phyloP scores from a whole-genome alignment of 768 basidiomycete species.

The Russula ochroleuca region DNA sequence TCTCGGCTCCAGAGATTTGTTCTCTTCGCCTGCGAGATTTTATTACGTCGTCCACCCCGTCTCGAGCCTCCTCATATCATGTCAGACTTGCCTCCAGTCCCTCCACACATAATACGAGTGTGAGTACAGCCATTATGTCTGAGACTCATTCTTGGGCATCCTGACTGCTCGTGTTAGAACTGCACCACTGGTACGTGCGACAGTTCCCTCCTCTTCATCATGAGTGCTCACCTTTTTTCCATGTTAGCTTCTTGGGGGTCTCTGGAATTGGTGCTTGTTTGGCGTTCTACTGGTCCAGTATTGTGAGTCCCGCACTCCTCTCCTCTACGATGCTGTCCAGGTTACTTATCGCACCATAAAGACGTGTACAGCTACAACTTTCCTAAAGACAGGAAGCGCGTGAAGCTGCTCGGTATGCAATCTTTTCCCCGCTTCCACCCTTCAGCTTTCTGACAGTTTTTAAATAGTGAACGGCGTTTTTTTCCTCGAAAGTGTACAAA shows the following conservation, averaged over 20 bases:
- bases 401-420: slow-evolving; percentile 11
- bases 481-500: slow-evolving; percentile 30
- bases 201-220: not conserved
- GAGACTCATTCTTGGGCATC: not conserved
- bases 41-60: not conserved
- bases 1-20: not conserved
- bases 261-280: slow-evolving; percentile 32
- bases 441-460: not conserved
- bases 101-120: not conserved
- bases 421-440: not conserved
- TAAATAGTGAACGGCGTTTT: slow-evolving; percentile 30
- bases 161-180: not conserved
- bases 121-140: not conserved
- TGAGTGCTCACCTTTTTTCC: not conserved
- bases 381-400: not conserved
- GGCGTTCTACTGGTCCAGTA: slow-evolving; percentile 32
- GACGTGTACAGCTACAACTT: slow-evolving; percentile 20
- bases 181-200: slow-evolving; percentile 3
- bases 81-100: not conserved
- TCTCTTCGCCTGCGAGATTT: not conserved
- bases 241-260: not conserved
- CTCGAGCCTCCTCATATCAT: not conserved
- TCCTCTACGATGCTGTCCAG: not conserved
- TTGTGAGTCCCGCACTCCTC: slow-evolving; percentile 27
- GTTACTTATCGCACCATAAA: not conserved